A percentile compares a stretch with the other conserved stretches of the same genome.
These are phyloP conservation scores for Fusarium denticulatum DNA, from an alignment of 2,329 filamentous ascomycete genomes.

Conservation along the genomic window DNA sequence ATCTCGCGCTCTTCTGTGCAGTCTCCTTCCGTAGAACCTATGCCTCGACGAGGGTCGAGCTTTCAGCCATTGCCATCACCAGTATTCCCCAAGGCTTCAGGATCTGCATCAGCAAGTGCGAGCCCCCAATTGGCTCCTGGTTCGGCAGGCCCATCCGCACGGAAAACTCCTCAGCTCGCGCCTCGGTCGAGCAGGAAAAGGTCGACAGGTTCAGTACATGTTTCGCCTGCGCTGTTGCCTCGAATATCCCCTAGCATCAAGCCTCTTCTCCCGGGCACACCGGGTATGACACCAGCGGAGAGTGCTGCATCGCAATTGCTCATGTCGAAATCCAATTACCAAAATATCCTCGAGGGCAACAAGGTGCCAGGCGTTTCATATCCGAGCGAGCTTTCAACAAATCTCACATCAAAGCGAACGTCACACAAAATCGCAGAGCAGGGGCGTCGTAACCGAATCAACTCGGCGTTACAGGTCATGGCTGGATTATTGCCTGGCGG, in stretches of 20 bases:
- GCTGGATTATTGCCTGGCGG: conserved; percentile 80
- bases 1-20: conserved; percentile 55
- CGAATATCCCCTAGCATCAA: conserved; percentile 96
- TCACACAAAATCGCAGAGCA: conserved; percentile 99
- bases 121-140: conserved; percentile 71
- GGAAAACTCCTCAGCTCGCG: conserved; percentile 66
- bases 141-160: conserved; percentile 56
- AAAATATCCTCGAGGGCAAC: conserved; percentile 95
- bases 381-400: conserved; percentile 89
- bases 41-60: conserved; percentile 60
- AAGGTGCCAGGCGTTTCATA: conserved; percentile 90
- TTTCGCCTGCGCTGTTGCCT: conserved; percentile 86
- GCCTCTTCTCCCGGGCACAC: conserved; percentile 76
- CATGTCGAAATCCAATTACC: conserved; percentile 96
- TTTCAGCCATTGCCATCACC: conserved; percentile 63
- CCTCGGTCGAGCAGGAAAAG: conserved; percentile 74
- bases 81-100: conserved; percentile 52
- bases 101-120: conserved; percentile 65
- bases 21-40: conserved; percentile 50
- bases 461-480: conserved; percentile 91
- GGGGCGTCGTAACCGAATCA: conserved; percentile 93
- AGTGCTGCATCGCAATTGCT: conserved; percentile 77
- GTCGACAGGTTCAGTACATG: conserved; percentile 77
- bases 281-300: conserved; percentile 62
- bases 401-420: conserved; percentile 93